Evolutionary conservation across 2,329 filamentous ascomycete species (phyloP), one percentile per base, ranked within the genome.

Genomic region (Laburnicola sp.): DNA sequence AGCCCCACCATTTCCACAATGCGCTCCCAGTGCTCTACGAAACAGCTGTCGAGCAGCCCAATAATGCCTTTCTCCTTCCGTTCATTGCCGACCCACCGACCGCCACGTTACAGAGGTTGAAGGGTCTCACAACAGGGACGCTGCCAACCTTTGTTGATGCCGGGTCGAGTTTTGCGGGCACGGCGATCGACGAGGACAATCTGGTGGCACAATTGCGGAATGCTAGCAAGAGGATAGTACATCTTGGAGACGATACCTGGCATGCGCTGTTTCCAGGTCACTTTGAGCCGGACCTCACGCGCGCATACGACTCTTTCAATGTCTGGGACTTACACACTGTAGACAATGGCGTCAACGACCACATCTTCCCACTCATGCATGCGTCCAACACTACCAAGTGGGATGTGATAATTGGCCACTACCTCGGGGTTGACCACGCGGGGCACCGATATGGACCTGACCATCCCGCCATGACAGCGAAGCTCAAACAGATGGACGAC

Each of bases 231-330:
- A 89, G 82, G 57, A 84, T 99, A 60, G 94, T 92, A 4, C 95
- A 99, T 66, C 78, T 99, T 32, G 94, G 94, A n/a, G 94, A 99
- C 71, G 93, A 99, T 74, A 99, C 94, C 3, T 99, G 94, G 94
- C 89, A 91, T 59, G 82, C 90, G 37, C 78, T 99, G 11, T 99
- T 97, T 69, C 94, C 94, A 0, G 89, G 82, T n/a, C 91, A 95
- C 72, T 99, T 99, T 65, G 87, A 96, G 70, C 77, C 86, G 6
- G 88, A 93, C 50, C 84, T 97, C 50, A 96, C 92, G 61, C 84
- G 81, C 62, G 85, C 94, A 0, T 99, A 96, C 72, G 93, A 97
- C 71, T 97, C 93, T 55, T 96, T 99, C 76, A 97, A 97, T 67
- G 94, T 97, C 5, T 97, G 91, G 91, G 94, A 99, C 71, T 75